Base-by-base conservation (phyloP, 257 asterid genomes). In the Plantago major region DNA sequence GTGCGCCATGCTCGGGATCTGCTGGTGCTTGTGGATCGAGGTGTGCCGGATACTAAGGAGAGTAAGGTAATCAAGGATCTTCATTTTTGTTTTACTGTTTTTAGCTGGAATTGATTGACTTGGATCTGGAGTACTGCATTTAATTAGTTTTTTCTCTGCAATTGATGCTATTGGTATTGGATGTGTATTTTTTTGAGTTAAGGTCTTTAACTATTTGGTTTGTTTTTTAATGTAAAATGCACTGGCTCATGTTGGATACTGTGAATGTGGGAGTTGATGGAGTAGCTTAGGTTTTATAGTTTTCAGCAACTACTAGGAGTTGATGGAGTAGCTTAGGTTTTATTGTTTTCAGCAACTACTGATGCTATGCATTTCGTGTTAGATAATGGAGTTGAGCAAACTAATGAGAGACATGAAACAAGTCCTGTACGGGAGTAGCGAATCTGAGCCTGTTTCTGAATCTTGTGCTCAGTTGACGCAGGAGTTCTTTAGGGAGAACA, bases 1-100 rank as follows among this genome's bases (percentile, higher is more conserved):
- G 99, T 93, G 55, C 81, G 97, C 10, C 95, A 77, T 66, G 66
- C 97, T 12, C 94, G 99, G 43, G 97, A 93, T 71, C 90, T 89
- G 37, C 99, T 93, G 72, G 50, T 85, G 55, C 78, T 74, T 14
- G 70, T 49, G 11, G 92, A 89, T 64, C 79, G 75, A 9, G 74
- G 76, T 17, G 79, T 51, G 14, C 58, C 72, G 10, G 96, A 89
- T 46, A 52, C 76, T 33, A 85, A 85, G 66, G 99, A 87, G 65
- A 74, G 73, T 76, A 91, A 93, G 68, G 26, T 22, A 22, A 2
- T 22, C 1, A 2, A 1, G 26, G 26, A 22, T 22, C 26, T 22
- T 22, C 1, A 22, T 2, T 22, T 22, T 22, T 22, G 26, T 22
- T n/a, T n/a, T n/a, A n/a, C n/a, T 22, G 26, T 22, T 22, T 22